Conservation (phyloP, 1,139 yeast species). For the Saccharomyces pastorianus region DNA sequence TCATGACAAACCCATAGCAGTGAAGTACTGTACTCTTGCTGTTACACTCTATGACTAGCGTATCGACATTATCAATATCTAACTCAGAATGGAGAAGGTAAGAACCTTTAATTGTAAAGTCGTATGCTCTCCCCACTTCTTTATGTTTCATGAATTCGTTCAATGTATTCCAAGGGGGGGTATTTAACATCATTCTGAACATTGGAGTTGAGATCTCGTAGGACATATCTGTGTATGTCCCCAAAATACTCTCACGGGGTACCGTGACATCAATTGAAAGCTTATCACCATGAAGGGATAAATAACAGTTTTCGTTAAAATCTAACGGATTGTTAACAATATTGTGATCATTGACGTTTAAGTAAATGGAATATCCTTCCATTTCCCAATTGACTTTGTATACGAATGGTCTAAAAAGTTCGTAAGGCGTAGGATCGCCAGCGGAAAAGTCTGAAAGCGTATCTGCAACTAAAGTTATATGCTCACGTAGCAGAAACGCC, state of each 20-base stretch:
- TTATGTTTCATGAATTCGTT: slow-evolving; percentile 58
- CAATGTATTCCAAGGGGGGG: slow-evolving; percentile 90
- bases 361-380: slow-evolving; percentile 48
- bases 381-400: slow-evolving; percentile 57
- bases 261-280: slow-evolving; percentile 42
- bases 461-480: slow-evolving; percentile 66
- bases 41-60: slow-evolving; percentile 53
- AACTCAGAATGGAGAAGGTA: slow-evolving; percentile 54
- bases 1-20: slow-evolving; percentile 70
- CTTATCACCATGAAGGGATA: slow-evolving; percentile 64
- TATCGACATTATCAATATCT: slow-evolving; percentile 60
- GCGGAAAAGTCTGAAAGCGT: slow-evolving; percentile 67
- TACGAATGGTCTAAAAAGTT: slow-evolving; percentile 60
- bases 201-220: slow-evolving; percentile 50
- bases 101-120: slow-evolving; percentile 55
- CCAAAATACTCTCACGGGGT: slow-evolving; percentile 56
- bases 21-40: slow-evolving; percentile 64
- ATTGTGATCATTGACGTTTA: slow-evolving; percentile 80
- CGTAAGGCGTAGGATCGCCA: slow-evolving; percentile 68
- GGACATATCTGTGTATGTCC: slow-evolving; percentile 48
- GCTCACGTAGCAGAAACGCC: slow-evolving; percentile 74
- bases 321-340: slow-evolving; percentile 85
- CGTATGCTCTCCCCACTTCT: slow-evolving; percentile 57
- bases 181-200: slow-evolving; percentile 55
- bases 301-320: slow-evolving; percentile 65